A percentile compares a stretch with the other conserved stretches of the same genome.
Conservation (phyloP, 2,329 filamentous ascomycete genomes). For the Ascocoryne sarcoides region DNA sequence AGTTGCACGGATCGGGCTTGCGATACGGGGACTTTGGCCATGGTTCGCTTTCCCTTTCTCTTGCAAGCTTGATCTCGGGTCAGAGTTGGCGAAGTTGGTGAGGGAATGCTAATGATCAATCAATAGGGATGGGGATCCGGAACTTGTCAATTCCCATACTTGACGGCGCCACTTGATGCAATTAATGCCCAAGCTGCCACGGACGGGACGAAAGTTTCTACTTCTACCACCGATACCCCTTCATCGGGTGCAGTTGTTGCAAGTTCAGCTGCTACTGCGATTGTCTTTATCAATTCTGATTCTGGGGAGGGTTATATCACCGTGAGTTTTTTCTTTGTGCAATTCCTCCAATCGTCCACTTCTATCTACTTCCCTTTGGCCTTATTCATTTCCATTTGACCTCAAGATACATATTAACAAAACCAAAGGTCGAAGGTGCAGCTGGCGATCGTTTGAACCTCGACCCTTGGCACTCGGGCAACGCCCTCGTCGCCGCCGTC, state of each 20-base stretch:
- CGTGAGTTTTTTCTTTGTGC: no score
- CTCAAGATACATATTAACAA: not conserved
- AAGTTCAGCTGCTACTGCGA: slow-evolving; percentile 48
- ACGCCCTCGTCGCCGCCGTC: slow-evolving; percentile 43
- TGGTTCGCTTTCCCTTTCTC: slow-evolving; percentile 43
- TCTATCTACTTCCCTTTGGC: no score
- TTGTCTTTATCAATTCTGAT: slow-evolving; percentile 59
- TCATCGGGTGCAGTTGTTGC: slow-evolving; percentile 19
- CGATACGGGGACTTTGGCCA: slow-evolving; percentile 52
- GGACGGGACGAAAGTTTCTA: slow-evolving; percentile 43
- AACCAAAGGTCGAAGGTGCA: slow-evolving; percentile 17
- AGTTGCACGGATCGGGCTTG: slow-evolving; percentile 53
- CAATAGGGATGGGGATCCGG: slow-evolving; percentile 42
- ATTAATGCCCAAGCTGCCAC: slow-evolving; percentile 48
- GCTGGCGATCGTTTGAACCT: slow-evolving; percentile 55
- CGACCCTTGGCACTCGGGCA: slow-evolving; percentile 49
- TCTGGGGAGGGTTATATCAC: slow-evolving; percentile 58
- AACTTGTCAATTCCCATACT: slow-evolving; percentile 46
- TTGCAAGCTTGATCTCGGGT: not conserved
- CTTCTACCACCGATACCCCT: slow-evolving; percentile 44
- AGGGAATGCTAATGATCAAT: slow-evolving; percentile 1
- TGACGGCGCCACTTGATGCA: slow-evolving; percentile 56
- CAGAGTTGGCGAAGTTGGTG: not conserved
- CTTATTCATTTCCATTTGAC: not conserved
- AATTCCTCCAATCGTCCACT: not conserved